phyloP scores from a whole-genome alignment of 208 protist genomes.

The Acanthamoeba sp. region DNA sequence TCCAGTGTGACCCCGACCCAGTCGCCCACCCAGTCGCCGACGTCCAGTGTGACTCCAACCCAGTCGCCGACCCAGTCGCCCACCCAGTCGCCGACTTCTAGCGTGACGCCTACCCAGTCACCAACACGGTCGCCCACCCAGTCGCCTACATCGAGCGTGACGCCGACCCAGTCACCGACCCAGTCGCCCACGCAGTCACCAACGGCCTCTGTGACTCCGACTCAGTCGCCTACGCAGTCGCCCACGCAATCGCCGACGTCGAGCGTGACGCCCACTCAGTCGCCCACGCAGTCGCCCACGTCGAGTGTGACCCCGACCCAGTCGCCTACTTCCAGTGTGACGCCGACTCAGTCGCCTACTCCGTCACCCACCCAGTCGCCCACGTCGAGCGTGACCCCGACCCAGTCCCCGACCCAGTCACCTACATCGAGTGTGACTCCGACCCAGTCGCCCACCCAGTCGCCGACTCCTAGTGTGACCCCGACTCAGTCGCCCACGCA shows the following conservation, averaged over 20 bases:
- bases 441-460: too few species aligned
- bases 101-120: background rate
- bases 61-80: background rate
- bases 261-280: too few species aligned
- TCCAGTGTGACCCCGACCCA: too few species aligned
- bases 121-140: too few species aligned
- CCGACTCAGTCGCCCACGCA: too few species aligned
- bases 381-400: background rate
- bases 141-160: too few species aligned
- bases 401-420: background rate
- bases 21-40: background rate
- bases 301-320: background rate
- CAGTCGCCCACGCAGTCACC: too few species aligned
- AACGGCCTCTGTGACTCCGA: background rate
- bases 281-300: background rate
- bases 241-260: background rate
- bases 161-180: background rate
- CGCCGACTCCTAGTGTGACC: too few species aligned
- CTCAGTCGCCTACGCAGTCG: background rate
- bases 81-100: background rate
- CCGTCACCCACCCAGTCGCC: background rate
- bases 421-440: too few species aligned
- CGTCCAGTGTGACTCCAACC: background rate
- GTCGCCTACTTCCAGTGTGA: too few species aligned
- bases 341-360: background rate